Base-by-base conservation (phyloP, 495 filamentous ascomycete species). In the Aspergillus homomorphus region DNA sequence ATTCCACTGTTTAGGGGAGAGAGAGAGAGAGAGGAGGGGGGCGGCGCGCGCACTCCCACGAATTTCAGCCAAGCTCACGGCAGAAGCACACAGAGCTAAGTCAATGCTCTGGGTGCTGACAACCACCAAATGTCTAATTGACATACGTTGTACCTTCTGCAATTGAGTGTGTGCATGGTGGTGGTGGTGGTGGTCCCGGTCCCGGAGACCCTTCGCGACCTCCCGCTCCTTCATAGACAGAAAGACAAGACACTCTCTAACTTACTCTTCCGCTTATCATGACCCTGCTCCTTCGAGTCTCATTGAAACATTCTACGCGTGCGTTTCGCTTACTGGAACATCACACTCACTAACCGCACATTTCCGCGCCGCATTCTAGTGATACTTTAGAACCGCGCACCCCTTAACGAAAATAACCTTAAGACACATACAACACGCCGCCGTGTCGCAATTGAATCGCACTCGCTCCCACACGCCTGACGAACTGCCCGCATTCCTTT, bases 401-500 rank as follows among this genome's bases (percentile, higher is more conserved):
- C 55, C 48, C 52, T 54, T 55, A 55, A 51, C 26, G 44, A 53
- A 28, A 48, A 53, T 38, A 48, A 48, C 48, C 53, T 53, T 53
- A 50, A 53, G 16, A 15, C 38, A 57, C 14, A 45, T n/a, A 51
- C 15, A 55, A 30, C 42, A 38, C 43, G 50, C 26, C 28, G 2
- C 38, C 54, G 14, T 16, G 30, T 19, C 56, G 21, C 19, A 20
- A 52, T 46, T 18, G 38, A 26, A 22, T 66, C 64, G 63, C 67
- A 62, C 65, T 58, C 43, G 33, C 65, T 58, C 43, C 7, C 58
- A 46, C 57, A 56, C 48, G 51, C 43, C 56, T 57, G 41, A 16
- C 30, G 44, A 53, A 56, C 41, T 53, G 58, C 59, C 54, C 61
- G 52, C 66, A 71, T 69, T 71, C 67, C 59, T 69, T 45, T 49